phyloP scores from a whole-genome alignment of 768 basidiomycete species.

The Suillus lakei region DNA sequence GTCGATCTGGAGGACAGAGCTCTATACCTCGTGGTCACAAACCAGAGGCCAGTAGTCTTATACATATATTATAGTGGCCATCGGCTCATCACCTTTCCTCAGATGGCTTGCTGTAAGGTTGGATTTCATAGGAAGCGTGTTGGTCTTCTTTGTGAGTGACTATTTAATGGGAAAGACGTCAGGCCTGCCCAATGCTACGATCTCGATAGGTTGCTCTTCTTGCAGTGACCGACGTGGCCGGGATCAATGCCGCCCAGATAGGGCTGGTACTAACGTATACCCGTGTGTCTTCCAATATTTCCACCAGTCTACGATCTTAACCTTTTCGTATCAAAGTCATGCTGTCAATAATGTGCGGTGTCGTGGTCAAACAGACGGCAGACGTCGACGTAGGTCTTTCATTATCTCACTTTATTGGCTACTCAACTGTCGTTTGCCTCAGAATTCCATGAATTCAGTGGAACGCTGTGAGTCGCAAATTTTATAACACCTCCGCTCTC shows the following conservation, averaged over 20 bases:
- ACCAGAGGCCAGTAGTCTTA: too few species aligned
- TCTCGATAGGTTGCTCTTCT: conserved; percentile 62
- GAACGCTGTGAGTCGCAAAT: conserved; percentile 50
- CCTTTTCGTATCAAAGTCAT: conserved; percentile 39
- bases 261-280: conserved; percentile 74
- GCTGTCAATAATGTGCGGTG: conserved; percentile 55
- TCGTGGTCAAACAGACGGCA: conserved; percentile 60
- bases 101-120: too few species aligned
- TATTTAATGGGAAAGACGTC: too few species aligned
- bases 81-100: too few species aligned
- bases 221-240: conserved; percentile 57
- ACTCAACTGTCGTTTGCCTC: background rate
- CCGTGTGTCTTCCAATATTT: conserved; percentile 37
- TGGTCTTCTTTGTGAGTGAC: too few species aligned
- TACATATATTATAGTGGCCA: too few species aligned
- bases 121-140: too few species aligned
- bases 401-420: background rate
- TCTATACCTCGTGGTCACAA: too few species aligned
- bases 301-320: background rate
- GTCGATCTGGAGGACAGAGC: too few species aligned
- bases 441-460: conserved; percentile 71
- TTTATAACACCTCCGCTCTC: background rate
- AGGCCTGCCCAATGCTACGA: too few species aligned
- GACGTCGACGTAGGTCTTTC: conserved; percentile 60
- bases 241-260: too few species aligned